Evolutionary conservation across 176 grass and related monocot genomes (phyloP), one percentile per base, ranked within the genome.

Genomic region (Triticum dicoccoides): DNA sequence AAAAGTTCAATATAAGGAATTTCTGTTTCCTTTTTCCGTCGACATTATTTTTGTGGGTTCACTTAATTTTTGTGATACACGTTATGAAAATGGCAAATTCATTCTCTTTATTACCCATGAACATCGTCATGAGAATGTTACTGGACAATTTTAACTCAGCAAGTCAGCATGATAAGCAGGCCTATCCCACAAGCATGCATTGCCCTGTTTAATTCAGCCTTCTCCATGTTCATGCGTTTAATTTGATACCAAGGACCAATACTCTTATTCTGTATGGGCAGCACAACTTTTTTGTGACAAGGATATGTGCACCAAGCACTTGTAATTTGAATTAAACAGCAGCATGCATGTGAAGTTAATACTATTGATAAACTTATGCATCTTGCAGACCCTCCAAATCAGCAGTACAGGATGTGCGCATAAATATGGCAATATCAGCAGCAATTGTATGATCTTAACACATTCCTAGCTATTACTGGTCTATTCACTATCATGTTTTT

Each of bases 341-440:
- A 47, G 18, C 62, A 69, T 41, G 25, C 34, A 32, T 81, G 13
- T 80, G 67, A 67, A 84, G 61, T 47, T 65, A 35, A 77, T 80
- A 59, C 21, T 30, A 6, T 10, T 78, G 33, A 17, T 87, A 30
- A 68, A 89, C 69, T 82, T 88, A 23, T 73, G 88, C 33, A 87
- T 67, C 24, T 92, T 91, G 83, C 85, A 99, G 97, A 86, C 84
- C 81, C 67, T 99, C 92, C 79, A 96, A 82, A 76, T 96, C 90
- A 80, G 87, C 76, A 77, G 80, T 94, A 34, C 92, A 92, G 59
- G 97, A 99, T 45, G 88, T 92, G 89, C 90, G 90, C 79, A 96
- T 96, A 62, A 99, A 99, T 89, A 92, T 96, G 82, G 93, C 82
- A 67, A 79, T 96, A 87, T 96, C 94, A 83, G 92, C 94, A 86